Percentiles rank a stretch among this genome's conserved stretches.
Conservation (phyloP, 2,329 filamentous ascomycete species). For the Plenodomus biglobosus region DNA sequence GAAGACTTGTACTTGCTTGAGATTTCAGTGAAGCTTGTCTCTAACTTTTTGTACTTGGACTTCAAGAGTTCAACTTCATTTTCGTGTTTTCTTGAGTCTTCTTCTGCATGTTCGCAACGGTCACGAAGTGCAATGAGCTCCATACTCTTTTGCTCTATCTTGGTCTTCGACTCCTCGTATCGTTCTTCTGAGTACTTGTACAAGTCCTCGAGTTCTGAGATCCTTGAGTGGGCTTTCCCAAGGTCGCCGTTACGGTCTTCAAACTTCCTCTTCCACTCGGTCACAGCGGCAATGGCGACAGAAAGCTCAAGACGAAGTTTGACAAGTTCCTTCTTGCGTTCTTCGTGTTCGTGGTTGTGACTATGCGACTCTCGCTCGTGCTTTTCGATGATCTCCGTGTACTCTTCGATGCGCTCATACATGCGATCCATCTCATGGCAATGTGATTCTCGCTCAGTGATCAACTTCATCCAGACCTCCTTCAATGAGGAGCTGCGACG, state of each 20-base stretch:
- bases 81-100: slow-evolving; percentile 11
- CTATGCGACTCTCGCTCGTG: slow-evolving; percentile 8
- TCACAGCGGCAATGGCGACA: background rate
- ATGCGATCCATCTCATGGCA: slow-evolving; percentile 4
- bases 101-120: slow-evolving; percentile 3
- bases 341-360: slow-evolving; percentile 7
- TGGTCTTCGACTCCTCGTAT: slow-evolving; percentile 7
- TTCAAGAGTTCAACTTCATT: slow-evolving; percentile 4
- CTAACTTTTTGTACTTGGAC: slow-evolving; percentile 5
- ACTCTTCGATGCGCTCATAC: slow-evolving; percentile 7
- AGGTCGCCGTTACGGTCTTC: slow-evolving; percentile 7
- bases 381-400: slow-evolving; percentile 9
- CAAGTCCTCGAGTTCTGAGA: slow-evolving; percentile 5
- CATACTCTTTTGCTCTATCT: slow-evolving; percentile 4
- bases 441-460: slow-evolving; percentile 10
- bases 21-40: slow-evolving; percentile 4
- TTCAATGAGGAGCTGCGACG: slow-evolving; percentile 9
- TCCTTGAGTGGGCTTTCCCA: slow-evolving; percentile 1
- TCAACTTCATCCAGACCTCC: slow-evolving; percentile 11
- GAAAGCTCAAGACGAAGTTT: slow-evolving; percentile 10
- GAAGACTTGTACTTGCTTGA: slow-evolving; percentile 7
- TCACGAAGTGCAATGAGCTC: slow-evolving; percentile 5
- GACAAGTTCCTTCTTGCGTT: slow-evolving; percentile 8
- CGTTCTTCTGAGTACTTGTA: slow-evolving; percentile 3
- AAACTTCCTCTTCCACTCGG: slow-evolving; percentile 8